Percentiles rank a stretch among this genome's conserved stretches.
Conservation (phyloP, 306 rosid genomes). For the Dryas alaskensis region DNA sequence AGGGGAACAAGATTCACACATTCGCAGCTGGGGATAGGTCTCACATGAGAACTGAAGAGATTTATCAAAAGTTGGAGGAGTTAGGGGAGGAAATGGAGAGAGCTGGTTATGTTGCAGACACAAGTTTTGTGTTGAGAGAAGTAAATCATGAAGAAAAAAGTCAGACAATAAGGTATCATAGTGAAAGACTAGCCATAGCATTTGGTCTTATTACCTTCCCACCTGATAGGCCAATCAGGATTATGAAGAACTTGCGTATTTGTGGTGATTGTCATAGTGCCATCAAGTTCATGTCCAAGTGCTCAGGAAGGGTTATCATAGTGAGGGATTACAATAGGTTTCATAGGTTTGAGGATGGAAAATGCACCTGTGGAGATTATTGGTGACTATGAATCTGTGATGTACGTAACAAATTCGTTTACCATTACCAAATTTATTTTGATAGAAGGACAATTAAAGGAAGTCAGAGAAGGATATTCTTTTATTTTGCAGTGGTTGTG, state of each 20-base stretch:
- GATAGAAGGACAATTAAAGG: no score
- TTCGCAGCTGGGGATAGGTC: constrained; percentile 71
- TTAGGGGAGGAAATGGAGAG: constrained; percentile 66
- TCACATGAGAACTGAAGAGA: constrained; percentile 53
- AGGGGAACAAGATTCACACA: constrained; percentile 72
- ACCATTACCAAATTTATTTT: neutral
- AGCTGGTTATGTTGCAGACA: constrained; percentile 87
- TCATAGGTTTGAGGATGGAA: constrained; percentile 84
- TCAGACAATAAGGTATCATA: constrained; percentile 61
- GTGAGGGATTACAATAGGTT: constrained; percentile 79
- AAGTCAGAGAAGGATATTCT: no score
- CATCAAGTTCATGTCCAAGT: constrained; percentile 78
- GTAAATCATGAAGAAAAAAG: constrained; percentile 73
- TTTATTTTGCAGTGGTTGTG: no score
- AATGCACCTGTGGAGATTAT: constrained; percentile 80
- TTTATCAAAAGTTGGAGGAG: constrained; percentile 75
- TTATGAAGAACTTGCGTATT: constrained; percentile 88
- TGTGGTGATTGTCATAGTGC: constrained; percentile 92
- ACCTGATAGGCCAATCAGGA: constrained; percentile 63
- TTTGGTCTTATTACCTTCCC: constrained; percentile 72
- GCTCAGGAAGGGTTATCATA: constrained; percentile 65
- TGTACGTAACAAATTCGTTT: neutral
- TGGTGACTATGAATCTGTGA: constrained; percentile 45
- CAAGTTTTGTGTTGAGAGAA: constrained; percentile 70
- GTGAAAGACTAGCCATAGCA: constrained; percentile 86